These are phyloP conservation scores for Lablab purpureus DNA, from an alignment of 306 rosid genomes.

Conservation along the genomic window DNA sequence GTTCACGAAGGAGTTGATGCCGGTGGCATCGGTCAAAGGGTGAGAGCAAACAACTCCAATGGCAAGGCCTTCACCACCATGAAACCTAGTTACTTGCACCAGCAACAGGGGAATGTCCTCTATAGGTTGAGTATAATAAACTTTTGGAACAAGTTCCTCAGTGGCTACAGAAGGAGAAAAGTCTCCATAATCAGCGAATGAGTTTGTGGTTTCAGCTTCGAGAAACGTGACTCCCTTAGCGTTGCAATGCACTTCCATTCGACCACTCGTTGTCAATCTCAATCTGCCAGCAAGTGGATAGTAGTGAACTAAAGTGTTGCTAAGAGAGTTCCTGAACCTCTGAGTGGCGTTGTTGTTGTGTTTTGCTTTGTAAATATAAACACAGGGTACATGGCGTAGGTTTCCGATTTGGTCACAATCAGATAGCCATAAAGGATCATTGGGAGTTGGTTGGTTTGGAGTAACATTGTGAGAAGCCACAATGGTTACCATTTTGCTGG, in stretches of 20 bases:
- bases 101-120: not conserved
- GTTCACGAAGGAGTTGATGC: not conserved
- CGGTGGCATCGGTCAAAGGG: not conserved
- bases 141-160: no score
- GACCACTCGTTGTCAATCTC: not conserved
- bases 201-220: no score
- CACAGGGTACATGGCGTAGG: not conserved
- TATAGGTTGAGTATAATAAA: no score
- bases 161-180: no score
- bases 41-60: not conserved
- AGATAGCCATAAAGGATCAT: not conserved
- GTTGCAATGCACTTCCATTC: no score
- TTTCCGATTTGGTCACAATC: not conserved
- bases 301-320: constrained; percentile 29
- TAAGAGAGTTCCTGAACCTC: constrained; percentile 29
- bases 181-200: no score
- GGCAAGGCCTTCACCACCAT: not conserved
- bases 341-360: not conserved
- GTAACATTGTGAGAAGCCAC: not conserved
- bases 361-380: not conserved
- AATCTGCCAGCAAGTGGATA: constrained; percentile 42
- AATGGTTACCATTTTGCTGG: not conserved
- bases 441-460: not conserved
- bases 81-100: not conserved
- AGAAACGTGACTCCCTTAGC: no score